phyloP scores from a whole-genome alignment of 2,329 filamentous ascomycete genomes.

The Neophaeococcomyces aloes region DNA sequence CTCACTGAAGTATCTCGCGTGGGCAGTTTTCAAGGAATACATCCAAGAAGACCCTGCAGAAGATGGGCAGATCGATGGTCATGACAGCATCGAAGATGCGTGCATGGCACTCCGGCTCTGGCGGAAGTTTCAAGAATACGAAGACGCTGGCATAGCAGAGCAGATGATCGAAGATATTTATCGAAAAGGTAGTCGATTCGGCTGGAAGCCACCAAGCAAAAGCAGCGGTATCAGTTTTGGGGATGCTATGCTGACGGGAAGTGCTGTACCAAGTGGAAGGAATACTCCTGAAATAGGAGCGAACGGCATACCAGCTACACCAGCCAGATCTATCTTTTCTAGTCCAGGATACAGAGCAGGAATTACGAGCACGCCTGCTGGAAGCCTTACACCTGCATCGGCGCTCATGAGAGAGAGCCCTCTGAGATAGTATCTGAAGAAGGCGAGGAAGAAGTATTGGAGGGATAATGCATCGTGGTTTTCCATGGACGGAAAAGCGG shows the following conservation, averaged over 20 bases:
- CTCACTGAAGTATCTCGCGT: constrained; percentile 81
- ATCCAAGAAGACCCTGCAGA: constrained; percentile 67
- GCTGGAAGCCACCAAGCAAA: constrained; percentile 46
- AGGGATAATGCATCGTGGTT: not conserved
- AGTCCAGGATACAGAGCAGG: constrained; percentile 10
- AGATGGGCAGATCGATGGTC: constrained; percentile 36
- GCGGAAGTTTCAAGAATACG: constrained; percentile 81
- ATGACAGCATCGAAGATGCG: constrained; percentile 94
- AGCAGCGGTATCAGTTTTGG: constrained; percentile 18
- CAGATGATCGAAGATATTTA: constrained; percentile 83
- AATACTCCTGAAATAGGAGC: constrained; percentile 22
- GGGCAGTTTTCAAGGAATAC: constrained; percentile 81
- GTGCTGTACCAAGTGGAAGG: constrained; percentile 20
- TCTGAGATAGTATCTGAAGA: constrained; percentile 10
- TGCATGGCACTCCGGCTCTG: constrained; percentile 80
- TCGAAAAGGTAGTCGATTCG: constrained; percentile 48
- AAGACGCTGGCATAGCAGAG: constrained; percentile 73
- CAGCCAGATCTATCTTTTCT: constrained; percentile 1
- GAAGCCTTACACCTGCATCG: constrained; percentile 18
- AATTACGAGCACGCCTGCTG: constrained; percentile 11
- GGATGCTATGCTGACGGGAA: constrained; percentile 22
- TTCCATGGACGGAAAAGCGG: too few relatives aligned
- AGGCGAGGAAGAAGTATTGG: not conserved
- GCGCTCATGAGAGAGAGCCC: constrained; percentile 19
- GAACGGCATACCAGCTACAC: constrained; percentile 4